phyloP scores from a whole-genome alignment of 2,329 filamentous ascomycete genomes.

The Ascochyta lentis region DNA sequence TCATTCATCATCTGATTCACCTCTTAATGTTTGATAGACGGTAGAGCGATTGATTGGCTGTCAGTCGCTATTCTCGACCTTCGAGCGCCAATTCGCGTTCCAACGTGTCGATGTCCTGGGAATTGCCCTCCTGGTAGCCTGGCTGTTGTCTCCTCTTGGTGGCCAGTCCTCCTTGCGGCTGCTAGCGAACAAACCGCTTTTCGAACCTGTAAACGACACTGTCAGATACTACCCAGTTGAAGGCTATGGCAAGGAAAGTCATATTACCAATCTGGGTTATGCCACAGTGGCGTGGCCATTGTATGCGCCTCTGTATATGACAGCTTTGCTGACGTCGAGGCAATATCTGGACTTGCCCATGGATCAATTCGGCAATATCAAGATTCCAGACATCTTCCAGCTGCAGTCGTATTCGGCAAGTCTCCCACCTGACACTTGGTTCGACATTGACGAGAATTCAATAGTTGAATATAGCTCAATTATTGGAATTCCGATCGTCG shows the following conservation, averaged over 20 bases:
- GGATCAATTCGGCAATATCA: too few relatives aligned
- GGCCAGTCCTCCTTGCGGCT: background rate
- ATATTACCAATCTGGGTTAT: background rate
- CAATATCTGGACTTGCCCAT: too few relatives aligned
- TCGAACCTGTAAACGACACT: background rate
- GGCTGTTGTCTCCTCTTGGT: background rate
- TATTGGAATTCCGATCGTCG: too few relatives aligned
- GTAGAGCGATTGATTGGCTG: conserved; percentile 20
- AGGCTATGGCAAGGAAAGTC: background rate
- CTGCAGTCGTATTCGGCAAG: too few relatives aligned
- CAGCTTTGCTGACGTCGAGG: background rate
- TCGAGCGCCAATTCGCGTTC: conserved; percentile 18
- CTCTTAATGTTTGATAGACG: background rate
- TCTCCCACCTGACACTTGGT: too few relatives aligned
- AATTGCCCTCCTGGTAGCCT: background rate
- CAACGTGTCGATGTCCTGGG: conserved; percentile 12
- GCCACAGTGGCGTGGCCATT: background rate
- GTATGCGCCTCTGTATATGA: background rate
- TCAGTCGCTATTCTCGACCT: conserved; percentile 17
- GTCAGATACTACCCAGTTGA: background rate
- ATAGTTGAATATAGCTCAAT: too few relatives aligned
- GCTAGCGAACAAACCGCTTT: background rate
- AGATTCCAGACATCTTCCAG: too few relatives aligned
- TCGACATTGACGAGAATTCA: too few relatives aligned
- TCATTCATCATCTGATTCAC: background rate